Base-by-base conservation (phyloP, 805 yeast species). In the Cyberlindnera euphorbiiphila region DNA sequence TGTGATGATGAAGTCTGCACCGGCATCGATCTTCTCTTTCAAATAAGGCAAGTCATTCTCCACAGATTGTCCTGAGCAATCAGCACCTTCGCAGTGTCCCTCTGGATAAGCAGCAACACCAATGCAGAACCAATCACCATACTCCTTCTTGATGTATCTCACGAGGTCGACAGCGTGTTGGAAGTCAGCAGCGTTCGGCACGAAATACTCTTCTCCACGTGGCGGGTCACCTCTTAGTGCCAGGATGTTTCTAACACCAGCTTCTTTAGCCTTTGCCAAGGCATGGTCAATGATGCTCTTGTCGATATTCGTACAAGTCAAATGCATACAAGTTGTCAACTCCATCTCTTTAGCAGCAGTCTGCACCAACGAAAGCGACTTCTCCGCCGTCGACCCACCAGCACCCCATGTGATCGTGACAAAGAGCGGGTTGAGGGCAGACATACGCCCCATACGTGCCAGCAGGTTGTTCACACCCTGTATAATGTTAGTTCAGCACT, bases 51-150 rank as follows among this genome's bases (percentile, higher is more conserved):
- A 54, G 60, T 91, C 98, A 32, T 71, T 71, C 16, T 58, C 56
- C 1, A 81, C 78, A 51, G 77, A 74, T 58, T 88, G 96, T 24
- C 69, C 70, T 8, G 76, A 61, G 31, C 64, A 70, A 49, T 81
- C 85, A 1, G 87, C 71, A 11, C 94, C 91, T 50, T 89, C 96
- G 24, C 86, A 88, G 54, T 89, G 96, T 3, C 97, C 97, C 60
- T 93, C 98, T 1, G 98, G 97, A 59, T 93, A 93, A 3, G 86
- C 98, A 9, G 98, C 98, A 16, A 93, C 94, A 35, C 97, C 98
- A 50, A 93, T 88, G 60, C 82, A 84, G 64, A 93, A 89, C 64
- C 88, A 85, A 59, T 84, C 78, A 20, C 95, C 97, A 54, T 87
- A 89, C 46, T 80, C 72, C 38, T 57, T 56, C 49, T 81, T 77